These are phyloP conservation scores for Sclerotinia nivalis DNA, from an alignment of 2,329 filamentous ascomycete species.

Conservation along the genomic window DNA sequence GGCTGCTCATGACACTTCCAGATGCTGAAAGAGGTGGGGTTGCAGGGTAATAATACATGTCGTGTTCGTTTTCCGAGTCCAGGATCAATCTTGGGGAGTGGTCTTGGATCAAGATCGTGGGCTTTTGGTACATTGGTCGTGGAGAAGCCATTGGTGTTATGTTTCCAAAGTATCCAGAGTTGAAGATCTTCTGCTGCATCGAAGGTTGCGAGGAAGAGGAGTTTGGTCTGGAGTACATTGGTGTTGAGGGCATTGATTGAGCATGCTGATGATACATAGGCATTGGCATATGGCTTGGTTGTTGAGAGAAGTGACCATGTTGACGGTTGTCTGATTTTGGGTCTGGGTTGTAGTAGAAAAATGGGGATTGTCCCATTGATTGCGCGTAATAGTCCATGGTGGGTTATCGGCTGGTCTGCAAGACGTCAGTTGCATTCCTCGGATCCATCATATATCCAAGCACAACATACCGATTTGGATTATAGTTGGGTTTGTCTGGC, in stretches of 20 bases:
- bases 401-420: slow-evolving; percentile 28
- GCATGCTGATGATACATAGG: slow-evolving; percentile 54
- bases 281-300: slow-evolving; percentile 51
- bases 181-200: slow-evolving; percentile 40
- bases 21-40: slow-evolving; percentile 86
- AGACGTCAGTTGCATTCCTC: slow-evolving; percentile 34
- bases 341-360: slow-evolving; percentile 86
- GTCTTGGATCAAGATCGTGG: slow-evolving; percentile 66
- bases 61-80: slow-evolving; percentile 71
- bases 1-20: slow-evolving; percentile 83
- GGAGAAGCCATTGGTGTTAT: slow-evolving; percentile 78
- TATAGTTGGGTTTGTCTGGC: slow-evolving; percentile 22
- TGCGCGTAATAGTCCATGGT: slow-evolving; percentile 47
- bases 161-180: slow-evolving; percentile 40
- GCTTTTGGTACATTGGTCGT: slow-evolving; percentile 71
- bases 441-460: slow-evolving; percentile 11
- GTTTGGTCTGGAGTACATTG: slow-evolving; percentile 64
- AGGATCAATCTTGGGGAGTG: slow-evolving; percentile 61
- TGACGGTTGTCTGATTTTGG: slow-evolving; percentile 70
- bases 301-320: slow-evolving; percentile 73
- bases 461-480: slow-evolving; percentile 30
- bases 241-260: slow-evolving; percentile 61
- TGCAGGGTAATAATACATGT: slow-evolving; percentile 71
- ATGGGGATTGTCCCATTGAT: slow-evolving; percentile 70
- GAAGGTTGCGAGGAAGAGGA: slow-evolving; percentile 64